A percentile compares a stretch with the other conserved stretches of the same genome.
Conservation (phyloP, 2,329 filamentous ascomycete genomes). For the Aspergillus puulaauensis region DNA sequence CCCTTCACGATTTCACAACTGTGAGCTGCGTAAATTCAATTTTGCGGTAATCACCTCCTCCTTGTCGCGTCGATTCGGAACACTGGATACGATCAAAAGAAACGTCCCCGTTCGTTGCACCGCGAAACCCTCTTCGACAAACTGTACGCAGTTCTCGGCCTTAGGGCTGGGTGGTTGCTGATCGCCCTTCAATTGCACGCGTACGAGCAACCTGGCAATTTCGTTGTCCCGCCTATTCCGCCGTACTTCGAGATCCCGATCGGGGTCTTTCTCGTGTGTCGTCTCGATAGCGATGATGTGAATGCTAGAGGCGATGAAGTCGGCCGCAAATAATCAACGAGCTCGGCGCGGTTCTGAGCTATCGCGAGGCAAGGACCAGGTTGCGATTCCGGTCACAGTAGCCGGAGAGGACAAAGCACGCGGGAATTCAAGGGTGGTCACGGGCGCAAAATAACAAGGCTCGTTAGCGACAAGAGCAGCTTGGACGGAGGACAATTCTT, state of each 20-base stretch:
- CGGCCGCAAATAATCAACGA: constrained; percentile 9
- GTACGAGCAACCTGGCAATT: not conserved
- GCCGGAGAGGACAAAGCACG: constrained; percentile 6
- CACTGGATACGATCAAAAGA: not conserved
- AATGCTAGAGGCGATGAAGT: not conserved
- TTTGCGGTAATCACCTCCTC: not conserved
- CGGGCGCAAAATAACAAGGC: constrained; percentile 9
- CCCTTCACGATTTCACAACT: not conserved
- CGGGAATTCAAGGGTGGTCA: not conserved
- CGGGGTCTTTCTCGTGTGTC: not conserved
- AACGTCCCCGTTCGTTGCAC: not conserved
- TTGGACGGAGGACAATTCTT: constrained; percentile 16
- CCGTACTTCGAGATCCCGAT: not conserved
- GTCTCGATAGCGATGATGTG: not conserved
- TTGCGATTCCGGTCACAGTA: constrained; percentile 18
- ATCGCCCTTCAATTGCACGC: constrained; percentile 6
- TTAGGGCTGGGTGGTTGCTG: not conserved
- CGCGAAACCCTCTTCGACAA: not conserved
- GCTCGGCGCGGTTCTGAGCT: constrained; percentile 19
- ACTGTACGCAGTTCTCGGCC: not conserved
- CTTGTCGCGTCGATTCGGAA: constrained; percentile 2
- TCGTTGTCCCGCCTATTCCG: not conserved
- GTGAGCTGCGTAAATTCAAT: not conserved
- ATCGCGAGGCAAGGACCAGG: constrained; percentile 17
- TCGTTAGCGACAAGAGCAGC: constrained; percentile 11